Evolutionary conservation across 2,329 filamentous ascomycete genomes (phyloP).

Genomic region (Ascochyta koolunga): DNA sequence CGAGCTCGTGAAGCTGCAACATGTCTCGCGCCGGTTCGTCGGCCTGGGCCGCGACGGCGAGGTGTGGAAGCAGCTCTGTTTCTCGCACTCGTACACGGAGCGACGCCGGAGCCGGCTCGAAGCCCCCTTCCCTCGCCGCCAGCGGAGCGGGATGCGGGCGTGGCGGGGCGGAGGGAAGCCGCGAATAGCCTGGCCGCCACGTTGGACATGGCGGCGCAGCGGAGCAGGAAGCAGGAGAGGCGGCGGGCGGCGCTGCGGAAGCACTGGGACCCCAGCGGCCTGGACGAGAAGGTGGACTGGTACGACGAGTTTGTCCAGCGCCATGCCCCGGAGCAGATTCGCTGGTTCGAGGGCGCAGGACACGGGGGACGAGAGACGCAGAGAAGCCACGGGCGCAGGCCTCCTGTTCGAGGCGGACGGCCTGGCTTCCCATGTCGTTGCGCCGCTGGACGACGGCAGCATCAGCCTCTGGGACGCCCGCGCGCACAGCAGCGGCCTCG

Average conservation of each 20-base stretch:
- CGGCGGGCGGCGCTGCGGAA: constrained; percentile 66
- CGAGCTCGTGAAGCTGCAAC: constrained; percentile 71
- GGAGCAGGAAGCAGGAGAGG: constrained; percentile 36
- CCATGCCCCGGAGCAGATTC: constrained; percentile 73
- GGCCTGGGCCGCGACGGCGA: constrained; percentile 66
- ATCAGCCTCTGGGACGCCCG: constrained; percentile 79
- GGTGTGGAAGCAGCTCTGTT: constrained; percentile 78
- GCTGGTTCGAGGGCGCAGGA: constrained; percentile 74
- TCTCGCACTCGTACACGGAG: constrained; percentile 71
- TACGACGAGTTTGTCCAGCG: constrained; percentile 89
- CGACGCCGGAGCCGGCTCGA: constrained; percentile 59
- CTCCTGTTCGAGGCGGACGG: constrained; percentile 63
- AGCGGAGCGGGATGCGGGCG: constrained; percentile 49
- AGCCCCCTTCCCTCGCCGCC: constrained; percentile 10
- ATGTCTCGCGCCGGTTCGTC: constrained; percentile 70
- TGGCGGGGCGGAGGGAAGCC: constrained; percentile 52
- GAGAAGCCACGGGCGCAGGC: constrained; percentile 76
- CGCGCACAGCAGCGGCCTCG: constrained; percentile 62
- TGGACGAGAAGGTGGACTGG: constrained; percentile 76
- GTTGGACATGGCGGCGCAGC: constrained; percentile 37
- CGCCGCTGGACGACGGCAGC: constrained; percentile 83
- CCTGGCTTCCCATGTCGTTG: constrained; percentile 67
- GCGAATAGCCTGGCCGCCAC: constrained; percentile 42
- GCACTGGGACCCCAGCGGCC: constrained; percentile 83
- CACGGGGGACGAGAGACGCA: constrained; percentile 47